Percentiles rank a stretch among this genome's conserved stretches.
Evolutionary conservation across 1,284 basidiomycete genomes (phyloP).

Genomic region (Rhodotorula sp.): DNA sequence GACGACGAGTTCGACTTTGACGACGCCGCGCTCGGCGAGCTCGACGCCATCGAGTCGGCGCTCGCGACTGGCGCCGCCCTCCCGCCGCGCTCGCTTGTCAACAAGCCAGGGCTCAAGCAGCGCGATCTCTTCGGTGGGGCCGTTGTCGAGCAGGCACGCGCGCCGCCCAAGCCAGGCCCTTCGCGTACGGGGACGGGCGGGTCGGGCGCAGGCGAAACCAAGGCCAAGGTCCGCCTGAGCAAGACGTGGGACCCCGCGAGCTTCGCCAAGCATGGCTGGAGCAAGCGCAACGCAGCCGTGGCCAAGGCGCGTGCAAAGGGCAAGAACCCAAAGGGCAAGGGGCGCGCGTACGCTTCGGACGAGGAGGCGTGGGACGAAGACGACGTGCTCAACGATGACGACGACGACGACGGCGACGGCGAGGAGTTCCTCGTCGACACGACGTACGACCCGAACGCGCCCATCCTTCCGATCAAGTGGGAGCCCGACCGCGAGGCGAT

Average conservation of each 20-base stretch:
- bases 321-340: slow-evolving; percentile 52
- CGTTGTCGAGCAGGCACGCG: slow-evolving; percentile 4
- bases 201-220: slow-evolving; percentile 5
- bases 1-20: slow-evolving; percentile 50
- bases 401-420: slow-evolving; percentile 46
- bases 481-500: slow-evolving; percentile 73
- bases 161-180: slow-evolving; percentile 13
- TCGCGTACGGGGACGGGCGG: slow-evolving; percentile 10
- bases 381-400: slow-evolving; percentile 48
- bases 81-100: slow-evolving; percentile 34
- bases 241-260: slow-evolving; percentile 38
- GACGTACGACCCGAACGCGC: slow-evolving; percentile 42
- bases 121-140: slow-evolving; percentile 43
- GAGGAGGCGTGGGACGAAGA: slow-evolving; percentile 42
- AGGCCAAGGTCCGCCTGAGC: slow-evolving; percentile 29
- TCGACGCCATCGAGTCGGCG: slow-evolving; percentile 67
- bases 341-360: slow-evolving; percentile 46
- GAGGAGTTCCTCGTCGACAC: slow-evolving; percentile 40
- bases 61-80: slow-evolving; percentile 23
- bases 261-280: slow-evolving; percentile 43
- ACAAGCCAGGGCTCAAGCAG: slow-evolving; percentile 35
- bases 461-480: slow-evolving; percentile 77
- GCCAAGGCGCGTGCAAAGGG: slow-evolving; percentile 57
- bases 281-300: slow-evolving; percentile 57
- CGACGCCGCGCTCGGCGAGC: slow-evolving; percentile 55